phyloP scores from a whole-genome alignment of 768 basidiomycete species.

The Chlorophyllum brunneum region DNA sequence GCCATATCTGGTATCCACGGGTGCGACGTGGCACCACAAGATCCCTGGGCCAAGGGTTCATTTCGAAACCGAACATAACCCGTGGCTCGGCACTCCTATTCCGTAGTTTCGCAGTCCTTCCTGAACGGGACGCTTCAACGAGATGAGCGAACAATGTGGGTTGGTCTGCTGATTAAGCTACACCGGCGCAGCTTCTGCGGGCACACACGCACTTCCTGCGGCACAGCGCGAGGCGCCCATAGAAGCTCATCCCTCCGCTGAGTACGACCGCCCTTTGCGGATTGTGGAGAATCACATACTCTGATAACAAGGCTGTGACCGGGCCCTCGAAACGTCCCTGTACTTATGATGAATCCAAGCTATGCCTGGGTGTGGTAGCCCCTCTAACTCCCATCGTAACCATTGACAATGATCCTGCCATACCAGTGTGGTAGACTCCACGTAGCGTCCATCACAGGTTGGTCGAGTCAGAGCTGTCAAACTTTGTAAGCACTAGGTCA shows the following conservation, averaged over 20 bases:
- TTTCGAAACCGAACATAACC: background rate
- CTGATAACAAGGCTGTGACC: background rate
- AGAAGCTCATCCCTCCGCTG: background rate
- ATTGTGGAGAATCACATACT: background rate
- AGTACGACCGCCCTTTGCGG: slow-evolving; percentile 2
- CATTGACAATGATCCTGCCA: too few species aligned
- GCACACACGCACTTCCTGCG: slow-evolving; percentile 1
- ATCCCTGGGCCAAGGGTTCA: background rate
- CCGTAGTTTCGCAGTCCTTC: background rate
- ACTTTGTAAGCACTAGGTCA: too few species aligned
- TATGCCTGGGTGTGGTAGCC: too few species aligned
- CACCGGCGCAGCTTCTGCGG: background rate
- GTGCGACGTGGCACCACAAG: background rate
- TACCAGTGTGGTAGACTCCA: too few species aligned
- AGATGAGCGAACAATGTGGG: background rate
- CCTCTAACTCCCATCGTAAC: too few species aligned
- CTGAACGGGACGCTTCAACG: too few species aligned
- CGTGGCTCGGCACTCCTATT: background rate
- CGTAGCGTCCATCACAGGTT: too few species aligned
- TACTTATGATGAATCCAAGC: too few species aligned
- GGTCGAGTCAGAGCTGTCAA: too few species aligned
- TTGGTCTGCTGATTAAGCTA: background rate
- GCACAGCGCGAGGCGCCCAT: background rate
- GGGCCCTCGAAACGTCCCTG: too few species aligned
- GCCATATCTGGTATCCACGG: background rate